These are phyloP conservation scores for Aureobasidium sp. DNA, from an alignment of 2,329 filamentous ascomycete genomes.

Conservation along the genomic window DNA sequence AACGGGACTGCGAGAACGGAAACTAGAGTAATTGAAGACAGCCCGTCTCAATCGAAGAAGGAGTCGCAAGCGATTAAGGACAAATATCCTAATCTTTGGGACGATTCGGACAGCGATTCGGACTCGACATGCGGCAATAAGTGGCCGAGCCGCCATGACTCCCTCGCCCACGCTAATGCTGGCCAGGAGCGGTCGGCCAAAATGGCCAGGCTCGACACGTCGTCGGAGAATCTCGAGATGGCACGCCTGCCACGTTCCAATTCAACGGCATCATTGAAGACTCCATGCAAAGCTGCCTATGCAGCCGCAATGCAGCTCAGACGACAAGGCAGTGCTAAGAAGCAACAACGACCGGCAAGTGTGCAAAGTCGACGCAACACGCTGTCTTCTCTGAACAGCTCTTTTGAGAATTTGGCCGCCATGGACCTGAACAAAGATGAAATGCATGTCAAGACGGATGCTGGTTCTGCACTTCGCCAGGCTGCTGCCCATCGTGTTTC, in stretches of 20 bases:
- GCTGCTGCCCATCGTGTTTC: slow-evolving; percentile 33
- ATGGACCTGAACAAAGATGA: slow-evolving; percentile 18
- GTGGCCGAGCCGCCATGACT: slow-evolving; percentile 25
- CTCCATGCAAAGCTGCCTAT: slow-evolving; percentile 30
- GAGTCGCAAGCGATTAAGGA: slow-evolving; percentile 34
- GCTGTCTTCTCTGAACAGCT: slow-evolving; percentile 18
- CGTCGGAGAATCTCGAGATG: slow-evolving; percentile 30
- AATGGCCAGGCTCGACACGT: slow-evolving; percentile 28
- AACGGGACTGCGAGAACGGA: slow-evolving; percentile 42
- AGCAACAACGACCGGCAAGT: slow-evolving; percentile 14
- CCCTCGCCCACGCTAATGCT: slow-evolving; percentile 25
- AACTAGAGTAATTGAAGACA: slow-evolving; percentile 33
- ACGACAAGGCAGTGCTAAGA: slow-evolving; percentile 26
- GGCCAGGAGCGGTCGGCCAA: slow-evolving; percentile 26
- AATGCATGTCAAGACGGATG: slow-evolving; percentile 23
- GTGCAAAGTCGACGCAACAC: slow-evolving; percentile 19
- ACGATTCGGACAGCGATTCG: slow-evolving; percentile 34
- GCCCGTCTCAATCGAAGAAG: slow-evolving; percentile 29
- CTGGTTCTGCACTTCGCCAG: slow-evolving; percentile 35
- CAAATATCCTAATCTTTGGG: slow-evolving; percentile 41
- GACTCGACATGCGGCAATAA: slow-evolving; percentile 24
- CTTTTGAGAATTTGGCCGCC: slow-evolving; percentile 17
- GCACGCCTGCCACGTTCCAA: slow-evolving; percentile 28
- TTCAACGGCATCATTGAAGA: slow-evolving; percentile 26
- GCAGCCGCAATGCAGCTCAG: slow-evolving; percentile 29